Conservation (phyloP, 2,329 filamentous ascomycete genomes). For the Hypoxylon sp. region DNA sequence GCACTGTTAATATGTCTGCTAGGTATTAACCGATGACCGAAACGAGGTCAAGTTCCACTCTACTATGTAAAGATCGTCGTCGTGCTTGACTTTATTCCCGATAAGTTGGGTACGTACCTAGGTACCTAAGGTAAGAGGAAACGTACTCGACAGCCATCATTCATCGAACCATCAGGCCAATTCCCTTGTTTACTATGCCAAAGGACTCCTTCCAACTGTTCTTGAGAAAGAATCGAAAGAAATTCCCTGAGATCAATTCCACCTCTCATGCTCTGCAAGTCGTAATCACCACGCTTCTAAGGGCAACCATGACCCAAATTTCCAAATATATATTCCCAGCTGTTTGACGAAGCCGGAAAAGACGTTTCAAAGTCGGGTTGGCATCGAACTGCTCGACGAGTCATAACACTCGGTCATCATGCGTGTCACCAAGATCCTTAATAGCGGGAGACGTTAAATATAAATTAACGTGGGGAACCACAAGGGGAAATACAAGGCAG, state of each 20-base stretch:
- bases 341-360: constrained; percentile 14
- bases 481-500: constrained; percentile 12
- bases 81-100: constrained; percentile 13
- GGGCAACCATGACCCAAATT: constrained; percentile 1
- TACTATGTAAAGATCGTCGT: constrained; percentile 31
- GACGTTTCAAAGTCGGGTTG: constrained; percentile 12
- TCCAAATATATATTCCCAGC: constrained; percentile 4
- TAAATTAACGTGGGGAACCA: constrained; percentile 22
- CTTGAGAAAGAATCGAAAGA: no score
- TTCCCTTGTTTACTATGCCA: constrained; percentile 26
- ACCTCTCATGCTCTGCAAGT: constrained; percentile 9
- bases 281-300: no score
- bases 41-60: constrained; percentile 22
- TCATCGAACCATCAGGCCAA: constrained; percentile 15
- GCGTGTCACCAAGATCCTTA: constrained; percentile 24
- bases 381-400: constrained; percentile 5
- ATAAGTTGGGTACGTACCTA: neutral
- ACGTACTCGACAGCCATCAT: constrained; percentile 13
- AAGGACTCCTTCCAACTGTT: constrained; percentile 25
- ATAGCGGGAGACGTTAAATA: constrained; percentile 27
- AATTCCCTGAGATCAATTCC: neutral
- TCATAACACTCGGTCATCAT: constrained; percentile 8
- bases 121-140: neutral
- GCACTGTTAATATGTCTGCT: neutral
- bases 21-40: constrained; percentile 35